Conservation (phyloP, 441 rosid species). For the Erysimum cheiri region DNA sequence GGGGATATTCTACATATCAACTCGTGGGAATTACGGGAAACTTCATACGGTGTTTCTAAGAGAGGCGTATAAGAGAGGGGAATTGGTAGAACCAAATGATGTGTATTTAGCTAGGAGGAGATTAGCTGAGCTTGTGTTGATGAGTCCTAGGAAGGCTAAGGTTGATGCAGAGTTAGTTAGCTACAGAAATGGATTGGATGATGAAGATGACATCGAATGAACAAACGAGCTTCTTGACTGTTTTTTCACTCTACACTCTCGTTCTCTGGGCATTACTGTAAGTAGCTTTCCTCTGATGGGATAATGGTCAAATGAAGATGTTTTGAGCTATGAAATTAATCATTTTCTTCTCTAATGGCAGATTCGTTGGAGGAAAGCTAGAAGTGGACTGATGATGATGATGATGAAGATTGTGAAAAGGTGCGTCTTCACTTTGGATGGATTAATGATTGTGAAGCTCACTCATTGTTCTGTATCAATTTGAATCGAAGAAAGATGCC, state of each 20-base stretch:
- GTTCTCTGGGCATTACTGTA: background rate
- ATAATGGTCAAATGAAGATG: conserved; percentile 6
- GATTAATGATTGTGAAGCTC: conserved; percentile 27
- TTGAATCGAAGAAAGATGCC: conserved; percentile 25
- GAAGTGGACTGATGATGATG: conserved; percentile 14
- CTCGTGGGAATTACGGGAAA: conserved; percentile 92
- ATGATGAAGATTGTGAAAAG: conserved; percentile 9
- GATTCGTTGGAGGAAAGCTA: conserved; percentile 19
- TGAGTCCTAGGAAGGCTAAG: conserved; percentile 74
- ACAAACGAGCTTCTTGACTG: background rate
- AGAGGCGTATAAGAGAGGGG: conserved; percentile 81
- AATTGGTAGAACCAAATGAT: conserved; percentile 76
- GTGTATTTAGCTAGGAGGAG: conserved; percentile 85
- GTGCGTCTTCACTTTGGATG: conserved; percentile 8
- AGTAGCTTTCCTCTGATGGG: conserved; percentile 12
- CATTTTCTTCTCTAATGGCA: background rate
- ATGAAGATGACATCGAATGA: conserved; percentile 47
- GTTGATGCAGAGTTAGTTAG: conserved; percentile 70
- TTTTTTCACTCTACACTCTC: conserved; percentile 2
- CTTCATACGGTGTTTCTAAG: conserved; percentile 89
- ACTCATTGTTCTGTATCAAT: conserved; percentile 19
- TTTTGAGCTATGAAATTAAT: conserved; percentile 19
- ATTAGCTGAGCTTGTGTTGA: conserved; percentile 76
- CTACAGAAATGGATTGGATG: conserved; percentile 53
- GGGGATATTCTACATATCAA: conserved; percentile 87